These are phyloP conservation scores for Basipetospora chlamydospora DNA, from an alignment of 2,329 filamentous ascomycete species.

Conservation along the genomic window DNA sequence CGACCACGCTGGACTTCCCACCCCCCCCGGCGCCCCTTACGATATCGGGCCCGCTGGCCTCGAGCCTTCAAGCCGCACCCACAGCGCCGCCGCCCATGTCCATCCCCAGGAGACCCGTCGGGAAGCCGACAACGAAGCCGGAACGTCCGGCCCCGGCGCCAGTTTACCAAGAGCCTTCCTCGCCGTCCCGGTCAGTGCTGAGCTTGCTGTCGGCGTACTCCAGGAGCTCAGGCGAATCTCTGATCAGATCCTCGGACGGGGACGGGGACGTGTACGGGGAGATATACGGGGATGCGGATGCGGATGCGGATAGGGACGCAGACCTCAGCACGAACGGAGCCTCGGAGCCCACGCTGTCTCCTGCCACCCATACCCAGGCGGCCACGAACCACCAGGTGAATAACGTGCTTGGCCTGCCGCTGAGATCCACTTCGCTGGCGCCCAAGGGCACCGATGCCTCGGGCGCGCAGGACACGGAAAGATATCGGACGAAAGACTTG, in stretches of 20 bases:
- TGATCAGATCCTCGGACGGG: conserved; percentile 26
- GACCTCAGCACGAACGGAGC: conserved; percentile 9
- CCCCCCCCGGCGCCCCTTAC: conserved; percentile 9
- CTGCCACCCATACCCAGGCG: neutral
- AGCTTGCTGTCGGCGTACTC: conserved; percentile 43
- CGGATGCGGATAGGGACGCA: too few relatives aligned
- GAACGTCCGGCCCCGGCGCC: conserved; percentile 9
- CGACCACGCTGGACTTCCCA: conserved; percentile 9
- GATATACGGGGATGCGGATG: too few relatives aligned
- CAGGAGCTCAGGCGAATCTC: conserved; percentile 28
- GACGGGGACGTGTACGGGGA: conserved; percentile 13
- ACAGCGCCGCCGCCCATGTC: conserved; percentile 14
- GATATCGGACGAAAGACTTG: too few relatives aligned
- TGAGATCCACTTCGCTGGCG: conserved; percentile 1
- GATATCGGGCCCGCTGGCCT: conserved; percentile 9
- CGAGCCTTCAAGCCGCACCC: conserved; percentile 7
- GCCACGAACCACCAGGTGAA: too few relatives aligned
- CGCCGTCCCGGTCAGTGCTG: conserved; percentile 34
- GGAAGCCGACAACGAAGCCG: conserved; percentile 8
- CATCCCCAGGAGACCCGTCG: conserved; percentile 23
- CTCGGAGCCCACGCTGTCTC: conserved; percentile 10
- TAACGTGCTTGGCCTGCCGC: neutral
- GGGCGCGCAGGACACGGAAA: too few relatives aligned
- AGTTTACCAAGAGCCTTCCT: too few relatives aligned
- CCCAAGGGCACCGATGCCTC: conserved; percentile 7